These are phyloP conservation scores for Talaromyces ruber DNA, from an alignment of 495 filamentous ascomycete genomes.

Conservation along the genomic window DNA sequence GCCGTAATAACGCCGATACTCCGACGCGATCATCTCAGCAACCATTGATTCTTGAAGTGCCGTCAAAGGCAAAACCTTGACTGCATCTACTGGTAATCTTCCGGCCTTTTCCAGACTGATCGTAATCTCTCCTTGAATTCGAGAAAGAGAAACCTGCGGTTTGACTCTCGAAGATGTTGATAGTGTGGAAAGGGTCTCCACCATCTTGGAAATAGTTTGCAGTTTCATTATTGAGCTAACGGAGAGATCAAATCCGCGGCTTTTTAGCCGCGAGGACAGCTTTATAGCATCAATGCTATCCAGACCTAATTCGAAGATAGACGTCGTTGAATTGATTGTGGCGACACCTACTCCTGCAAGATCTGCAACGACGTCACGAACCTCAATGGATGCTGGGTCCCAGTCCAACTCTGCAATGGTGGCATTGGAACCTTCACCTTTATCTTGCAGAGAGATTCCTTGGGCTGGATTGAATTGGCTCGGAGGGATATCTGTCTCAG, in stretches of 20 bases:
- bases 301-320: conserved; percentile 75
- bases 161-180: conserved; percentile 6
- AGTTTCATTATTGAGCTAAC: conserved; percentile 61
- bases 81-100: conserved; percentile 24
- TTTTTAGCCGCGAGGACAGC: conserved; percentile 56
- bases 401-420: conserved; percentile 36
- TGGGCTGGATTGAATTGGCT: not conserved
- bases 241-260: conserved; percentile 45
- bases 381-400: conserved; percentile 34
- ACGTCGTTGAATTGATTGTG: conserved; percentile 44
- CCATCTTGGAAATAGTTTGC: conserved; percentile 53
- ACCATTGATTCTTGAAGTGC: conserved; percentile 82
- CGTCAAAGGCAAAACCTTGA: conserved; percentile 58
- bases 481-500: not conserved
- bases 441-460: not conserved
- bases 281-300: conserved; percentile 88
- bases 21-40: conserved; percentile 61
- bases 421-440: not conserved
- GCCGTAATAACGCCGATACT: conserved; percentile 68
- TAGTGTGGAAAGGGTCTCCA: conserved; percentile 12
- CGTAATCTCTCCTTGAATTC: conserved; percentile 17
- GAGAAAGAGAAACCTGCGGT: conserved; percentile 10
- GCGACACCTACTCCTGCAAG: conserved; percentile 45
- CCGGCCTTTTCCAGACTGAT: conserved; percentile 15
- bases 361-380: conserved; percentile 51